These are phyloP conservation scores for Rhodotorula mucilaginosa DNA, from an alignment of 1,284 basidiomycete genomes.

Conservation along the genomic window DNA sequence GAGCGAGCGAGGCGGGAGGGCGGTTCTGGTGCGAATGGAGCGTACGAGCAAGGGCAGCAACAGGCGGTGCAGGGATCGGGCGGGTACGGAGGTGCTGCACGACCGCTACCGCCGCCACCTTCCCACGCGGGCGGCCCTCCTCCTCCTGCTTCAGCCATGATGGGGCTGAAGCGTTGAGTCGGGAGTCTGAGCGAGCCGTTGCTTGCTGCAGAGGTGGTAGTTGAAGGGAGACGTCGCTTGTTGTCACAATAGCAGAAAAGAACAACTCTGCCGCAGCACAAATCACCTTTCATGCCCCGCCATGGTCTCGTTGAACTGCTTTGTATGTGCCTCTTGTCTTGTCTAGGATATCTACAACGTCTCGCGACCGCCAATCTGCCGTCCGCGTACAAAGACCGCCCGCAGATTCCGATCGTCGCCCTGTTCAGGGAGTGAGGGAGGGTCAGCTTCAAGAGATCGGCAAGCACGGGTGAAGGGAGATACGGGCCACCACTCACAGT, in stretches of 20 bases:
- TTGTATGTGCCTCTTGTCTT: too few species aligned
- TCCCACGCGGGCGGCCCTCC: neutral
- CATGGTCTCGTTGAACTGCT: too few species aligned
- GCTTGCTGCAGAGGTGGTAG: too few species aligned
- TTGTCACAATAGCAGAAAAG: neutral
- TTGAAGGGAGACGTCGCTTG: neutral
- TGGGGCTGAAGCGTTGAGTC: neutral
- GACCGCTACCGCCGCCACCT: neutral
- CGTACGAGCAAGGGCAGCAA: neutral
- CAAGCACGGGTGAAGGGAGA: neutral
- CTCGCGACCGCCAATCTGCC: slow-evolving; percentile 64
- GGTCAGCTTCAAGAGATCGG: neutral
- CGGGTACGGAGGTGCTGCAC: neutral
- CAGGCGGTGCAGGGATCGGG: neutral
- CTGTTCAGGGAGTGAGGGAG: neutral
- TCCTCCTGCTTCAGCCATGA: neutral
- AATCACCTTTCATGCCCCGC: too few species aligned
- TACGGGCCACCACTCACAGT: slow-evolving; percentile 54
- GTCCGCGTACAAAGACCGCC: slow-evolving; percentile 80
- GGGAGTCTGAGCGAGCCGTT: too few species aligned
- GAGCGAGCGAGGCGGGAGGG: neutral
- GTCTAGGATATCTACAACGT: neutral
- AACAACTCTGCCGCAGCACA: neutral
- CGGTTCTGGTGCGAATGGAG: neutral
- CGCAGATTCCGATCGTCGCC: slow-evolving; percentile 80